A percentile compares a stretch with the other conserved stretches of the same genome.
phyloP scores from a whole-genome alignment of 169 alveolate species.

The Plasmodium billcollinsi region DNA sequence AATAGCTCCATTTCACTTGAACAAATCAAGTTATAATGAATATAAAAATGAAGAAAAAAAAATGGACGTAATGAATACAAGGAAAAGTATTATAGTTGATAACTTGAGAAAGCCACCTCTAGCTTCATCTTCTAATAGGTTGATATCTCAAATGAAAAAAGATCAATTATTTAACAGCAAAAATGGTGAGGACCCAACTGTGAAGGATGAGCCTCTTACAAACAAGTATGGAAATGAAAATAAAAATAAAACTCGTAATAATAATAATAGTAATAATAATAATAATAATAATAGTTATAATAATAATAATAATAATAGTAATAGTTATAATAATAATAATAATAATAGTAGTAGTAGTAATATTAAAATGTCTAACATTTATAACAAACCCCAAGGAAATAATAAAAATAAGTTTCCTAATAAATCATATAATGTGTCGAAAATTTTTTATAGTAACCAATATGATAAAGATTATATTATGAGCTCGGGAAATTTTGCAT shows the following conservation, averaged over 20 bases:
- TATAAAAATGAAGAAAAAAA: constrained; percentile 12
- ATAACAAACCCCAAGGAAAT: constrained; percentile 10
- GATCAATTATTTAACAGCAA: no score
- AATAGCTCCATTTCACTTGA: constrained; percentile 1
- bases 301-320: not conserved
- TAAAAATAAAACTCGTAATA: no score
- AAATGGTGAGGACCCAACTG: no score
- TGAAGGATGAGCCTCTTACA: no score
- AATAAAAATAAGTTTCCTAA: not conserved
- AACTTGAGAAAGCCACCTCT: constrained; percentile 8
- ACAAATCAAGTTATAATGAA: constrained; percentile 12
- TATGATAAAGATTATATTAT: constrained; percentile 1
- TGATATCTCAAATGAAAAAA: no score
- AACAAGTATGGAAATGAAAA: no score
- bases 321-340: not conserved
- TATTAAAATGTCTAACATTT: not conserved
- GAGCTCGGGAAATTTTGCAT: constrained; percentile 5
- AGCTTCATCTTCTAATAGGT: not conserved
- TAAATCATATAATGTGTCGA: not conserved
- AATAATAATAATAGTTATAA: no score
- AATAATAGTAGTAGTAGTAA: not conserved
- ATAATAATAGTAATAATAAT: no score
- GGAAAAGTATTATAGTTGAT: not conserved
- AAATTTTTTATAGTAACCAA: no score
- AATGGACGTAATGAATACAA: constrained; percentile 1